These are phyloP conservation scores for Grigorovia humatica DNA, from an alignment of 805 yeast genomes.

Conservation along the genomic window DNA sequence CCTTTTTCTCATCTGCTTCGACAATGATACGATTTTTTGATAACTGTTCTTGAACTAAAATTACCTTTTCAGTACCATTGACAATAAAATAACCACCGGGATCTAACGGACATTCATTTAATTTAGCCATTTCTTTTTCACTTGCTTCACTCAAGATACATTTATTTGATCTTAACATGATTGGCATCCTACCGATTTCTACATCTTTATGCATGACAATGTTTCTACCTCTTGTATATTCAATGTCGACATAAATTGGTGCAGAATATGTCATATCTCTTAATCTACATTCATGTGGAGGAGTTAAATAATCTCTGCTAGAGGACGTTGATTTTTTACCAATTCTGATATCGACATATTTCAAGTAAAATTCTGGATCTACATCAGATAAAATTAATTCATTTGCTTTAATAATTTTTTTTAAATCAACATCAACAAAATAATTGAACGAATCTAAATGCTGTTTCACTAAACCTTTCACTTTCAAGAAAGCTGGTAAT, in stretches of 20 bases:
- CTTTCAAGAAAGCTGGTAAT: conserved; percentile 89
- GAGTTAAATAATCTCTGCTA: conserved; percentile 49
- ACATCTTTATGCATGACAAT: conserved; percentile 82
- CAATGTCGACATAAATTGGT: conserved; percentile 93
- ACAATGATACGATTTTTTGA: conserved; percentile 96
- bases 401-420: conserved; percentile 86
- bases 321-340: conserved; percentile 61
- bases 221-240: conserved; percentile 89
- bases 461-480: conserved; percentile 93
- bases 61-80: conserved; percentile 96
- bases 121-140: conserved; percentile 75
- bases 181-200: conserved; percentile 98
- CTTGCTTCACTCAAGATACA: conserved; percentile 74
- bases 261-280: conserved; percentile 93
- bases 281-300: conserved; percentile 92
- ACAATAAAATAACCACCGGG: conserved; percentile 98
- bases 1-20: conserved; percentile 92
- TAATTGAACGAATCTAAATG: conserved; percentile 97
- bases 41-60: conserved; percentile 91
- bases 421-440: conserved; percentile 86
- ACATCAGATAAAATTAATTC: conserved; percentile 85
- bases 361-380: conserved; percentile 92
- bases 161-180: conserved; percentile 88
- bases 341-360: conserved; percentile 85
- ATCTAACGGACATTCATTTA: conserved; percentile 92